Percentiles rank a stretch among this genome's conserved stretches.
Conservation (phyloP, 257 asterid genomes). For the Fraxinus americana region DNA sequence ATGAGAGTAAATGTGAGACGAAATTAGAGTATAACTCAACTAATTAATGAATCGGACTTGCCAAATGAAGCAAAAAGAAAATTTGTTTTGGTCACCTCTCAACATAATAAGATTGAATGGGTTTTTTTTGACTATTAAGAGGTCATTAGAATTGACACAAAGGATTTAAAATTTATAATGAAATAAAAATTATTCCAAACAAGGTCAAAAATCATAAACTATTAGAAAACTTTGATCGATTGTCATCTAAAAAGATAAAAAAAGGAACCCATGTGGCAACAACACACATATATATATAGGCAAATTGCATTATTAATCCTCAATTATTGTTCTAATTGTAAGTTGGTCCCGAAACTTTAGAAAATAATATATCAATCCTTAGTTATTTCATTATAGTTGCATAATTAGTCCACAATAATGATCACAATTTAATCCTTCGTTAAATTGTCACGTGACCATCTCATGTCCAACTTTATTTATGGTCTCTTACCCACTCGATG, state of each 20-base stretch:
- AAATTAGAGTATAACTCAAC: no score
- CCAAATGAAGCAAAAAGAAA: no score
- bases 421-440: no score
- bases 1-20: background rate
- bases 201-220: background rate
- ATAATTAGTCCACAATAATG: background rate
- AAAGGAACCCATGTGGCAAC: constrained; percentile 23
- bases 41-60: no score
- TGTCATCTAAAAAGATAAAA: background rate
- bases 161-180: background rate
- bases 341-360: background rate
- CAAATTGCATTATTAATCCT: background rate
- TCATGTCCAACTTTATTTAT: background rate
- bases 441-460: no score
- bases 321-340: no score
- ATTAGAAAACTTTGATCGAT: background rate
- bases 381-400: background rate
- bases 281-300: background rate
- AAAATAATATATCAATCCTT: background rate
- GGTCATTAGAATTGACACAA: background rate
- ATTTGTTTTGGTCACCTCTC: no score
- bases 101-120: no score
- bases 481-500: no score
- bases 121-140: no score
- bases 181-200: background rate